These are phyloP conservation scores for Skeletonema marinoi DNA, from an alignment of 108 stramenopile species.

Conservation along the genomic window DNA sequence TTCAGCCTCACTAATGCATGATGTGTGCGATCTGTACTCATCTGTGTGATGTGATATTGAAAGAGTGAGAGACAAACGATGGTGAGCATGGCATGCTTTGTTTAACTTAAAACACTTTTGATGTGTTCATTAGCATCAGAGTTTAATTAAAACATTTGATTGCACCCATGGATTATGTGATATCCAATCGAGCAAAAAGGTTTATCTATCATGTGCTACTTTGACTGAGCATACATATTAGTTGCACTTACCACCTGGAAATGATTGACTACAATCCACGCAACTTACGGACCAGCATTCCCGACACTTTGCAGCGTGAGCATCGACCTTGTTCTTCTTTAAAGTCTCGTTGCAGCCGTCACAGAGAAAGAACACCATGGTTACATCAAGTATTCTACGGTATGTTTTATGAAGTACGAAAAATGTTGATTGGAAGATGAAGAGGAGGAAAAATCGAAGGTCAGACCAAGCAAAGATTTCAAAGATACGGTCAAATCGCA, in stretches of 20 bases:
- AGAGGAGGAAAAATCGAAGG: too few species aligned
- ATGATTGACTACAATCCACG: slow-evolving; percentile 81
- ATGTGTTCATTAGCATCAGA: slow-evolving; percentile 53
- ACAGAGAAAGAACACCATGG: slow-evolving; percentile 89
- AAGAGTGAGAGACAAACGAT: not conserved
- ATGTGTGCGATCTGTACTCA: slow-evolving; percentile 82
- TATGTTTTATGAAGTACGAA: not conserved
- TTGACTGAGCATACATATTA: not conserved
- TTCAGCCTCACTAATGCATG: slow-evolving; percentile 88
- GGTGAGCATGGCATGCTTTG: slow-evolving; percentile 1
- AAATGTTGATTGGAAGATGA: too few species aligned
- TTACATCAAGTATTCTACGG: slow-evolving; percentile 2
- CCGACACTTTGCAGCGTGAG: slow-evolving; percentile 80
- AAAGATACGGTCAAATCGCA: too few species aligned
- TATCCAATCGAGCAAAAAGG: slow-evolving; percentile 50
- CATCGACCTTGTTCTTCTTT: slow-evolving; percentile 88
- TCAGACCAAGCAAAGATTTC: too few species aligned
- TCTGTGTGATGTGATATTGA: slow-evolving; percentile 43
- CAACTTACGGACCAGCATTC: slow-evolving; percentile 78
- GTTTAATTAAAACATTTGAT: slow-evolving; percentile 94
- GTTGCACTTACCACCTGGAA: slow-evolving; percentile 77
- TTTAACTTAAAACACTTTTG: not conserved
- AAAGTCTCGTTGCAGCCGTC: slow-evolving; percentile 87
- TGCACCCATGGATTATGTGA: slow-evolving; percentile 74
- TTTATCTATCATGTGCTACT: slow-evolving; percentile 42